Evolutionary conservation across 306 rosid species (phyloP).

Genomic region (Mimosa bimucronata): DNA sequence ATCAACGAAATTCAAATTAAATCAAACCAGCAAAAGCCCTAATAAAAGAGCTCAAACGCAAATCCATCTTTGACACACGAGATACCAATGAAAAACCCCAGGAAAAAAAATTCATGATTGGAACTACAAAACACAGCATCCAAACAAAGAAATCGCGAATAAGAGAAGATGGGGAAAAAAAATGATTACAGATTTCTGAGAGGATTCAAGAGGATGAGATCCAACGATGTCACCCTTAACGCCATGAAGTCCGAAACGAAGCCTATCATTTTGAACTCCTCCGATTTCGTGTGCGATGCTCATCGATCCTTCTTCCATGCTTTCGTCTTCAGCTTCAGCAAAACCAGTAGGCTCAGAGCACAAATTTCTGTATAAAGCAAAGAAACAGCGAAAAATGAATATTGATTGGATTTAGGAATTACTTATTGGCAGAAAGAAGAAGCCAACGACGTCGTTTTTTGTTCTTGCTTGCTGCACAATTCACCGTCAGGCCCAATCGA

Average conservation of each 20-base stretch:
- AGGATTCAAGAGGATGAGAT: constrained; percentile 74
- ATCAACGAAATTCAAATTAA: not conserved
- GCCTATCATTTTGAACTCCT: constrained; percentile 76
- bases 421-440: not conserved
- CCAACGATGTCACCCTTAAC: constrained; percentile 75
- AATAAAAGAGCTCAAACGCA: constrained; percentile 22
- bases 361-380: constrained; percentile 22
- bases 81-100: not conserved
- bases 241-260: constrained; percentile 79
- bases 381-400: not conserved
- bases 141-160: not conserved
- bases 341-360: no score
- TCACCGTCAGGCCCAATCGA: not conserved
- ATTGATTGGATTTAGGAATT: not conserved
- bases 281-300: constrained; percentile 88
- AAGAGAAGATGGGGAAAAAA: not conserved
- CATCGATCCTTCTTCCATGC: constrained; percentile 69
- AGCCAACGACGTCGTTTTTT: not conserved
- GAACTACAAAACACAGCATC: constrained; percentile 10
- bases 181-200: constrained; percentile 64
- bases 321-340: constrained; percentile 28
- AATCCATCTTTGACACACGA: not conserved
- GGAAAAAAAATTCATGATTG: not conserved
- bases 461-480: not conserved
- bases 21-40: constrained; percentile 34